phyloP scores from a whole-genome alignment of 2,329 filamentous ascomycete species.

The Chrysosporium keratinophilum region DNA sequence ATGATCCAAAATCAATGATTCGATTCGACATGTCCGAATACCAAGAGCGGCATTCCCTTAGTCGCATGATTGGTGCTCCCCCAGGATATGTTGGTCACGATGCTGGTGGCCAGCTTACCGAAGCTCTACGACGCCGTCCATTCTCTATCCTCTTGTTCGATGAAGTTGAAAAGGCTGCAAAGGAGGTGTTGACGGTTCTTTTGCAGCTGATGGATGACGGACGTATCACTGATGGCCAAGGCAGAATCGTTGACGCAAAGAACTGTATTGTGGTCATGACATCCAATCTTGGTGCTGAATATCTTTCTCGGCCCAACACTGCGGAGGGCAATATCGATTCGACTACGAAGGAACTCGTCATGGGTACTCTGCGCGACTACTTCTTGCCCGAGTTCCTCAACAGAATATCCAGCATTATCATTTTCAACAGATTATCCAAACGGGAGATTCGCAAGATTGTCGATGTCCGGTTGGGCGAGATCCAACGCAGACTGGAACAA shows the following conservation, averaged over 20 bases:
- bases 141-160: conserved; percentile 98
- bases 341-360: conserved; percentile 77
- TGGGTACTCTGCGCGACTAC: conserved; percentile 82
- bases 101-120: conserved; percentile 87
- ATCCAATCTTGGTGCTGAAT: conserved; percentile 91
- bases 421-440: conserved; percentile 92
- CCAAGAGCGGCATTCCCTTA: conserved; percentile 89
- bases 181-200: conserved; percentile 91
- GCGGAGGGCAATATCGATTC: conserved; percentile 78
- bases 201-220: conserved; percentile 99
- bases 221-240: conserved; percentile 95
- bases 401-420: conserved; percentile 89
- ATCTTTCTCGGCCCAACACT: conserved; percentile 66
- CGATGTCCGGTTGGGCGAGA: conserved; percentile 74
- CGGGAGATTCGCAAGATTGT: conserved; percentile 91
- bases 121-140: conserved; percentile 82
- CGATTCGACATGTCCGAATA: conserved; percentile 99
- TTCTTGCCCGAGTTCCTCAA: conserved; percentile 98
- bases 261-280: conserved; percentile 99
- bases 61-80: conserved; percentile 94
- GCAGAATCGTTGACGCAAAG: conserved; percentile 82
- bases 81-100: conserved; percentile 97
- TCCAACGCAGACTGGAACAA: conserved; percentile 77
- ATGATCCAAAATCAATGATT: conserved; percentile 95
- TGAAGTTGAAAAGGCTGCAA: conserved; percentile 96